Evolutionary conservation across 2,329 filamentous ascomycete genomes (phyloP), one percentile per base, ranked within the genome.

Genomic region (Aspergillus sp.): DNA sequence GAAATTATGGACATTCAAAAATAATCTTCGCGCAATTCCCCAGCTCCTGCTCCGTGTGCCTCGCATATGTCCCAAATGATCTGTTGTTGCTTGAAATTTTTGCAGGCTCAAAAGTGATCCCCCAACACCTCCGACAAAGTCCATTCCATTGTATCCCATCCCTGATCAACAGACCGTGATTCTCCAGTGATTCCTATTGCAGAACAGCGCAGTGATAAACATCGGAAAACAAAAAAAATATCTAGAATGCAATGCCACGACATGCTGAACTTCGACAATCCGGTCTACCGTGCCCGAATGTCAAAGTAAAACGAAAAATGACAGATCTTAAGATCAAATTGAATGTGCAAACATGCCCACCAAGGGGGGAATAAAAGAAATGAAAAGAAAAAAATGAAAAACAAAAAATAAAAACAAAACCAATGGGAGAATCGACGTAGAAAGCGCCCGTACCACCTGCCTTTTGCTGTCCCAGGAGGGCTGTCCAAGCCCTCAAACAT

Each of bases 61-160:
- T 19, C 51, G 45, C 48, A 42, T 45, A 56, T 55, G 52, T 55
- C 49, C 48, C 43, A 53, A 50, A 32, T n/a, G 31, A 51, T 50
- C 43, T 46, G 51, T 54, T 44, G 47, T 55, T 54, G 52, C 52
- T 50, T 46, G 43, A 48, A 48, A 50, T 19, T 47, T 40, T 54
- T 47, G 52, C 54, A 58, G 60, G 57, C 57, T 55, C 52, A 61
- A 65, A 65, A 62, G 59, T 56, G 63, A 62, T 60, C 56, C 59
- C 62, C 63, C 61, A 66, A 65, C 62, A 65, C 62, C 63, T 58
- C 60, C 61, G 58, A 61, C 57, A 61, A 53, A 61, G 57, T 61
- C 61, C 63, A 19, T 19, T 19, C 19, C 19, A 19, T 19, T 19
- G 19, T 19, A 19, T 19, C 19, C 19, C 19, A 19, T 19, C 19